Evolutionary conservation across 495 filamentous ascomycete genomes (phyloP), one percentile per base, ranked within the genome.

Genomic region (Pseudevernia furfuracea): DNA sequence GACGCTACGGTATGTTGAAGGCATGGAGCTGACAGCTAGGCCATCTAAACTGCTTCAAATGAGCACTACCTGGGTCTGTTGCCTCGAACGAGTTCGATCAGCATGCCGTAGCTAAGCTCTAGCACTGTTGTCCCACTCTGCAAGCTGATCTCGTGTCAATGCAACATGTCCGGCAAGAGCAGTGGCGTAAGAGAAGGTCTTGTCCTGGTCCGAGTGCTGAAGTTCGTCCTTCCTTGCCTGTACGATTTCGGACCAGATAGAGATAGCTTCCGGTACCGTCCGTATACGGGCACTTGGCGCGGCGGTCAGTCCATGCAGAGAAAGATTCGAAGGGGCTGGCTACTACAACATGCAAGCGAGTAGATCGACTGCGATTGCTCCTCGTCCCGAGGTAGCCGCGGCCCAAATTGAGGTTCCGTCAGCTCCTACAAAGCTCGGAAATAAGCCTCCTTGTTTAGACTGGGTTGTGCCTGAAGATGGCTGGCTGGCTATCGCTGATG

Each of bases 341-440:
- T 17, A 44, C 21, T 44, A 44, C 41, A 79, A 71, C 63, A 79
- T 68, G 66, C 76, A 78, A 21, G 72, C 74, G 12, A 77, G 71
- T 17, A 79, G 67, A 60, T 75, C 72, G 14, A 74, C 66, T 1
- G 68, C 58, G n/a, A 79, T 69, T 6, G 75, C 67, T 11, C 53
- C 59, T 30, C 41, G 12, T 21, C 41, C 41, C 41, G 77, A 78
- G 7, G 77, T 78, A 19, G 72, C 75, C 4, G 74, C 74, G 28
- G 76, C 76, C 76, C 75, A 78, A 25, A 78, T 58, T 4, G 61
- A 67, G 5, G 74, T 75, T n/a, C 64, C 72, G 62, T 77, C 76
- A 32, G 67, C 56, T 21, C 69, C 67, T 28, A 61, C 44, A 36
- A 38, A 39, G 61, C 25, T 49, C 28, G 64, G 61, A 66, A 71